Evolutionary conservation across 768 basidiomycete species (phyloP).

Genomic region (Candolleomyces aberdarensis): DNA sequence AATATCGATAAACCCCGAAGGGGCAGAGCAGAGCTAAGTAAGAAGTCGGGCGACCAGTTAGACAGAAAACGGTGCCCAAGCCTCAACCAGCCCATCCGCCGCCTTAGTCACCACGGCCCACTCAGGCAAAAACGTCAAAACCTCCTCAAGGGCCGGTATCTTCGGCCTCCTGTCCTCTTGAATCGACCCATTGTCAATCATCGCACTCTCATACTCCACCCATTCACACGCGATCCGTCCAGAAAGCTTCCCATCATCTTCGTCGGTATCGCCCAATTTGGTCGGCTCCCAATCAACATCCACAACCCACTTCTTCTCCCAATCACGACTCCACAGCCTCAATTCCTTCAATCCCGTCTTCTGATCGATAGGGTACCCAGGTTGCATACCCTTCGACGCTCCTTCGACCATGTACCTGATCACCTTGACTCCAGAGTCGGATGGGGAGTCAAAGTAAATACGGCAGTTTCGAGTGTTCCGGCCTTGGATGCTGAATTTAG

Average conservation of each 20-base stretch:
- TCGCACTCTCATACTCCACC: conserved; percentile 64
- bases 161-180: conserved; percentile 22
- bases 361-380: conserved; percentile 35
- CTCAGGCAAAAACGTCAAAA: conserved; percentile 56
- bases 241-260: conserved; percentile 14
- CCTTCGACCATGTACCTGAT: conserved; percentile 38
- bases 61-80: conserved; percentile 30
- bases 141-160: conserved; percentile 73
- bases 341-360: conserved; percentile 30
- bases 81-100: conserved; percentile 60
- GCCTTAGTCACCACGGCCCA: conserved; percentile 65
- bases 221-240: conserved; percentile 62
- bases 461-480: conserved; percentile 63
- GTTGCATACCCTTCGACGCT: conserved; percentile 34
- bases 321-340: conserved; percentile 59
- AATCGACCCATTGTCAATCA: conserved; percentile 39
- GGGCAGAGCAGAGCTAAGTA: neutral
- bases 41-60: conserved; percentile 10
- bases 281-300: conserved; percentile 45
- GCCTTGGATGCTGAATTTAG: conserved; percentile 50
- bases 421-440: conserved; percentile 23
- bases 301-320: conserved; percentile 52
- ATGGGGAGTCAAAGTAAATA: conserved; percentile 49
- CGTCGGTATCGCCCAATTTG: conserved; percentile 9
- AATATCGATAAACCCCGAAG: no score